A percentile compares a stretch with the other conserved stretches of the same genome.
Conservation (phyloP, 176 grass and related monocot species). For the Microstegium vimineum region DNA sequence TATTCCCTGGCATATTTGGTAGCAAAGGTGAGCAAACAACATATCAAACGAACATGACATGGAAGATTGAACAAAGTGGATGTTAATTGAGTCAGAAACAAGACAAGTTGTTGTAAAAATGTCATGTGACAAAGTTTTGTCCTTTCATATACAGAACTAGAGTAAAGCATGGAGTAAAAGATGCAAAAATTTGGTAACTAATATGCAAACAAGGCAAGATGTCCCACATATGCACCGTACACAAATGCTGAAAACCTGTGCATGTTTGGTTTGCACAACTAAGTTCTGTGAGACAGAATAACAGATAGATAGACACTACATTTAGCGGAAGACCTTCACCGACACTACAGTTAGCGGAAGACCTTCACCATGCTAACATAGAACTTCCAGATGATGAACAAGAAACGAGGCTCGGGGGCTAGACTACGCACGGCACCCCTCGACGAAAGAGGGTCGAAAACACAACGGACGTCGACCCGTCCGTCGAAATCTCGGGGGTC, state of each 20-base stretch:
- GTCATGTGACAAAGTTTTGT: neutral
- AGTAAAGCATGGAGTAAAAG: neutral
- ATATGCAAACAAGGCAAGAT: constrained; percentile 16
- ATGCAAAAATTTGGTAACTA: neutral
- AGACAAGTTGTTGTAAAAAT: neutral
- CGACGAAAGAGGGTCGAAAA: no score
- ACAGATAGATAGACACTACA: neutral
- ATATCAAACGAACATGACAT: neutral
- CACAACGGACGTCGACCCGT: no score
- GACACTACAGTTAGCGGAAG: neutral
- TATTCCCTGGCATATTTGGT: constrained; percentile 74
- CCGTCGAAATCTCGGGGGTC: no score
- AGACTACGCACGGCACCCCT: no score
- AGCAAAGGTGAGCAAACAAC: constrained; percentile 9
- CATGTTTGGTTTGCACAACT: neutral
- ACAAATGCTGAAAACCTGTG: neutral
- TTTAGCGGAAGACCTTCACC: neutral
- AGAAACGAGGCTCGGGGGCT: no score
- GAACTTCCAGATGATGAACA: neutral
- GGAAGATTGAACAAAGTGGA: neutral
- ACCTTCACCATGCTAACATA: neutral
- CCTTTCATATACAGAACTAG: neutral
- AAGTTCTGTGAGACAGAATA: neutral
- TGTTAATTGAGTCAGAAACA: neutral
- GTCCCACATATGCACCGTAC: neutral